Percentiles rank a stretch among this genome's conserved stretches.
phyloP scores from a whole-genome alignment of 225 moss, liverwort and hornwort genomes.

The Takakia lepidozioides region DNA sequence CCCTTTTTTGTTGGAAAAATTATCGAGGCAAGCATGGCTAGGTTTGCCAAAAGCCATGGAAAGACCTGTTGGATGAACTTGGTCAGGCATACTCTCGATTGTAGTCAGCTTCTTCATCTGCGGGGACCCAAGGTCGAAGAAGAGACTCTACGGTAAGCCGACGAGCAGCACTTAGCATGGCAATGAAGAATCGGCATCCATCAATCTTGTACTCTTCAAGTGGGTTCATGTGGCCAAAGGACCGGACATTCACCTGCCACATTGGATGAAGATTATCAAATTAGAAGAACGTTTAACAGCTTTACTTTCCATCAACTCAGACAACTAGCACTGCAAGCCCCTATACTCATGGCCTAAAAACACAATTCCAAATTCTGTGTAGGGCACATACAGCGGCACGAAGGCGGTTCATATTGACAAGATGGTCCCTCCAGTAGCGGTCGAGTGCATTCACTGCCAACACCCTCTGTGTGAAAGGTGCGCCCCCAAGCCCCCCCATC shows the following conservation, averaged over 20 bases:
- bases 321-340: too few species aligned
- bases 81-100: constrained; percentile 54
- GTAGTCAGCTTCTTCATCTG: constrained; percentile 41
- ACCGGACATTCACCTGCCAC: constrained; percentile 65
- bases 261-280: too few species aligned
- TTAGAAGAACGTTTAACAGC: too few species aligned
- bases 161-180: constrained; percentile 94
- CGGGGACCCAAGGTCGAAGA: constrained; percentile 89
- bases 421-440: constrained; percentile 91
- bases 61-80: too few species aligned
- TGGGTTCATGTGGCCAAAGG: constrained; percentile 99
- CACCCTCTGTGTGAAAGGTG: constrained; percentile 38
- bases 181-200: constrained; percentile 91
- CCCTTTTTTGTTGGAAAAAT: too few species aligned
- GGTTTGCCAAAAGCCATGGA: too few species aligned
- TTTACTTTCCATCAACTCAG: too few species aligned
- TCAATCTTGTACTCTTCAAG: constrained; percentile 99
- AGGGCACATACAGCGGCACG: constrained; percentile 85
- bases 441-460: constrained; percentile 86
- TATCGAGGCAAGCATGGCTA: too few species aligned
- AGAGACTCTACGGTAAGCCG: constrained; percentile 87
- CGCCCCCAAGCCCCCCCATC: too few species aligned
- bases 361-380: too few species aligned
- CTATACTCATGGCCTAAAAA: too few species aligned
- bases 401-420: constrained; percentile 96